A percentile compares a stretch with the other conserved stretches of the same genome.
Evolutionary conservation across 768 basidiomycete genomes (phyloP).

Genomic region (Russula emetica): DNA sequence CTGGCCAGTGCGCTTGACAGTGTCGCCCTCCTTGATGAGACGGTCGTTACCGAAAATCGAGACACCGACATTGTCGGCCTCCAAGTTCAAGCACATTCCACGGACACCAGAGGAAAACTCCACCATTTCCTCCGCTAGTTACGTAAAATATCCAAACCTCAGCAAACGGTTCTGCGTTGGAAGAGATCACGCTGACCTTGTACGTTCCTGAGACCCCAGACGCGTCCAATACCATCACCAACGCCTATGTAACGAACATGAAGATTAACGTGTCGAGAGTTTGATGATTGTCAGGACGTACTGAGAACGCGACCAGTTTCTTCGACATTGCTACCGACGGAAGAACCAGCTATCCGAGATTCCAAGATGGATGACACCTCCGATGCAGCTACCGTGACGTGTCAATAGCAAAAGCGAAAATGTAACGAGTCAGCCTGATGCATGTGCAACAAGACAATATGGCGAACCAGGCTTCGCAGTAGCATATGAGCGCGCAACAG

Average conservation of each 20-base stretch:
- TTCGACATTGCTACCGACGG: slow-evolving; percentile 90
- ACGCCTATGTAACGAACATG: slow-evolving; percentile 55
- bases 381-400: slow-evolving; percentile 72
- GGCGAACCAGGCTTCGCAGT: slow-evolving; percentile 93
- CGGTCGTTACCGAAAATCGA: slow-evolving; percentile 98
- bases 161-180: slow-evolving; percentile 24
- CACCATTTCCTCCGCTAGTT: slow-evolving; percentile 98
- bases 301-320: slow-evolving; percentile 99
- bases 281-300: slow-evolving; percentile 41
- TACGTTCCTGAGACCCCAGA: slow-evolving; percentile 98
- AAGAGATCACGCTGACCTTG: slow-evolving; percentile 58
- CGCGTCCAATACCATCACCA: slow-evolving; percentile 99
- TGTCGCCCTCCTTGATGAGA: slow-evolving; percentile 99
- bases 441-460: not conserved
- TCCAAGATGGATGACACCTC: slow-evolving; percentile 99
- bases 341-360: slow-evolving; percentile 91
- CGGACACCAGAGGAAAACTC: slow-evolving; percentile 99
- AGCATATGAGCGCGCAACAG: slow-evolving; percentile 82
- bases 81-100: slow-evolving; percentile 99
- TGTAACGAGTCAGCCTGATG: slow-evolving; percentile 26
- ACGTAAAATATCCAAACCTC: slow-evolving; percentile 26
- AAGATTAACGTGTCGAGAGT: slow-evolving; percentile 30
- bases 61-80: slow-evolving; percentile 99
- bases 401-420: slow-evolving; percentile 29
- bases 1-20: slow-evolving; percentile 99